These are phyloP conservation scores for Hericium erinaceus DNA, from an alignment of 768 basidiomycete genomes.

Conservation along the genomic window DNA sequence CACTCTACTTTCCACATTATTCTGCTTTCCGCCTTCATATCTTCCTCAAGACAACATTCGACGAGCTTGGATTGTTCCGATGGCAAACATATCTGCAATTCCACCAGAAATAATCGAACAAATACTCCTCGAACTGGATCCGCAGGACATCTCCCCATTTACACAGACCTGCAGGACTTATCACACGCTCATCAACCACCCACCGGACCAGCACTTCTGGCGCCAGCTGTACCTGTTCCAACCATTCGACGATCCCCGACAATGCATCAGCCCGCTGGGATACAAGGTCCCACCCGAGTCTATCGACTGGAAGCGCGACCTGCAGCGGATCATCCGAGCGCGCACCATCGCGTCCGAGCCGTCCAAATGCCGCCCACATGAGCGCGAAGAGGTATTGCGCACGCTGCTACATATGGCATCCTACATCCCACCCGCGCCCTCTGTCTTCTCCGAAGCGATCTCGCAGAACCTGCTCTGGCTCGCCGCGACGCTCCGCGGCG, in stretches of 20 bases:
- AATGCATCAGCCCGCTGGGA: slow-evolving; percentile 31
- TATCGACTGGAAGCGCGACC: slow-evolving; percentile 38
- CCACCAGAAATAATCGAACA: slow-evolving; percentile 54
- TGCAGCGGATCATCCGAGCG: slow-evolving; percentile 50
- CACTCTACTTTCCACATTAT: too few species aligned
- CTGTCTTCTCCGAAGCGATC: slow-evolving; percentile 15
- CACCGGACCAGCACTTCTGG: slow-evolving; percentile 47
- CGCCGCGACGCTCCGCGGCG: slow-evolving; percentile 31
- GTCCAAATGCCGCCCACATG: slow-evolving; percentile 29
- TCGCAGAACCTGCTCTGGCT: slow-evolving; percentile 48
- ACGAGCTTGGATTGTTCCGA: too few species aligned
- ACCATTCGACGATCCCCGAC: slow-evolving; percentile 54
- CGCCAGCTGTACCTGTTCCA: slow-evolving; percentile 53
- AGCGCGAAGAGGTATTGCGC: slow-evolving; percentile 32
- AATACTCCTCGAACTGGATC: slow-evolving; percentile 49
- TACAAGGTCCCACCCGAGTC: slow-evolving; percentile 4
- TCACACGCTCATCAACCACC: slow-evolving; percentile 35
- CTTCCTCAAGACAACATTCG: too few species aligned
- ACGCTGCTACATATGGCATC: slow-evolving; percentile 44
- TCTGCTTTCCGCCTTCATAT: too few species aligned
- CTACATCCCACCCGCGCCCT: slow-evolving; percentile 29
- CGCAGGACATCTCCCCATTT: slow-evolving; percentile 44
- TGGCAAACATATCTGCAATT: slow-evolving; percentile 16
- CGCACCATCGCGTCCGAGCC: slow-evolving; percentile 34
- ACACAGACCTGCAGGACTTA: slow-evolving; percentile 42